Conservation (phyloP, 176 grass and related monocot genomes). For the Musa troglodytarum region DNA sequence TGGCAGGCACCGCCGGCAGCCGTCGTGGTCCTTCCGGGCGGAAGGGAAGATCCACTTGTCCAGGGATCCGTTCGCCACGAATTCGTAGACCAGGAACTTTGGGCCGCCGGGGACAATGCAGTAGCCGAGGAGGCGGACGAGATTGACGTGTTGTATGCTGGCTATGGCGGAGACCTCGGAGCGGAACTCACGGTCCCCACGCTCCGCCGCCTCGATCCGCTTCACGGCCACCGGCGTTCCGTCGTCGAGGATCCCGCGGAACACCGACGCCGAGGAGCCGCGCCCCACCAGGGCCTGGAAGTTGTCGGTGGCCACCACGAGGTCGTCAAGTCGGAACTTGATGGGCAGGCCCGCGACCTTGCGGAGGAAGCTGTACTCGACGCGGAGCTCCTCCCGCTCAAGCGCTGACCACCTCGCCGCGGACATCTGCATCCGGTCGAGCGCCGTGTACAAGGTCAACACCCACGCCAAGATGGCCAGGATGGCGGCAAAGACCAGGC, state of each 20-base stretch:
- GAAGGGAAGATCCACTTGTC: slow-evolving; percentile 39
- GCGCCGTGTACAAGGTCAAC: neutral
- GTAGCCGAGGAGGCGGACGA: slow-evolving; percentile 41
- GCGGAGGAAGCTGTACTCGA: slow-evolving; percentile 19
- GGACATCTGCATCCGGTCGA: neutral
- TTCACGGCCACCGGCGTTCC: slow-evolving; percentile 40
- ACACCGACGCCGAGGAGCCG: slow-evolving; percentile 39
- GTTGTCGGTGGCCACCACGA: slow-evolving; percentile 12
- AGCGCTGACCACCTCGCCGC: slow-evolving; percentile 4
- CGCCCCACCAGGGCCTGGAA: slow-evolving; percentile 28
- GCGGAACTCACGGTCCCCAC: slow-evolving; percentile 26
- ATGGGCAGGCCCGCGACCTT: slow-evolving; percentile 8
- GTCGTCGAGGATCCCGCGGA: slow-evolving; percentile 33
- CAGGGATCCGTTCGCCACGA: slow-evolving; percentile 43
- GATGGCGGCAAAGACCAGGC: neutral
- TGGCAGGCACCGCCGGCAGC: slow-evolving; percentile 16
- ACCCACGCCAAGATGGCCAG: slow-evolving; percentile 10
- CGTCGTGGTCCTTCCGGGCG: neutral
- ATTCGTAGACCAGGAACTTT: slow-evolving; percentile 35
- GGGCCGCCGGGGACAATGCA: slow-evolving; percentile 16
- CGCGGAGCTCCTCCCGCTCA: slow-evolving; percentile 9
- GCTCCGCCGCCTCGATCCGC: slow-evolving; percentile 18
- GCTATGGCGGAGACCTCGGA: slow-evolving; percentile 31
- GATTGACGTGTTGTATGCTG: slow-evolving; percentile 32
- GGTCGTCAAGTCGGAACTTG: neutral